Conservation (phyloP, 1,139 yeast species). For the Kodamaea ohmeri region DNA sequence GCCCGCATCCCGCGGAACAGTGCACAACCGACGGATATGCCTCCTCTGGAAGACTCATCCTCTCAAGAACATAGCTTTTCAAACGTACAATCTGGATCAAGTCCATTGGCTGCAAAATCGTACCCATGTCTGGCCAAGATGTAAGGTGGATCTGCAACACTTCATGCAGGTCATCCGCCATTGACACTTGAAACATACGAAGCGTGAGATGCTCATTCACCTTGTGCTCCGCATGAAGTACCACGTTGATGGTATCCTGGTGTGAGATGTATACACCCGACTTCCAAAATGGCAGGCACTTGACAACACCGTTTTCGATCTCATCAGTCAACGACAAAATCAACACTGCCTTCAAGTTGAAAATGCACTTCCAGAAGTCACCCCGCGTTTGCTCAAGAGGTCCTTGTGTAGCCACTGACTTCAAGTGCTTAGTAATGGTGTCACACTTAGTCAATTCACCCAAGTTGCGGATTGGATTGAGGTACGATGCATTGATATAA, state of each 20-base stretch:
- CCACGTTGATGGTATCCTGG: conserved; percentile 30
- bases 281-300: conserved; percentile 57
- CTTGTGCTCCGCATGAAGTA: conserved; percentile 18
- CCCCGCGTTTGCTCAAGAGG: conserved; percentile 73
- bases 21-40: conserved; percentile 60
- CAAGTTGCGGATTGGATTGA: conserved; percentile 21
- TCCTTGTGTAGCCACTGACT: conserved; percentile 83
- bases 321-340: conserved; percentile 53
- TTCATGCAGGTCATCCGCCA: conserved; percentile 25
- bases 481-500: conserved; percentile 34
- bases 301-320: conserved; percentile 49
- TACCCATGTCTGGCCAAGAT: conserved; percentile 56
- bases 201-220: conserved; percentile 23
- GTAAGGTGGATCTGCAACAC: conserved; percentile 49
- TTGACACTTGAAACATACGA: conserved; percentile 35
- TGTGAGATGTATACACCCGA: conserved; percentile 45
- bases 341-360: conserved; percentile 40
- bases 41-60: conserved; percentile 8
- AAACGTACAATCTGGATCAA: conserved; percentile 41
- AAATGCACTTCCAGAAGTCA: conserved; percentile 78
- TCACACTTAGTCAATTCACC: conserved; percentile 12
- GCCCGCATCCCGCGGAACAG: conserved; percentile 91
- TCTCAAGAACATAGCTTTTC: conserved; percentile 31
- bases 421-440: conserved; percentile 18
- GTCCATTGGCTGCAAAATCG: conserved; percentile 37